Evolutionary conservation across 495 filamentous ascomycete species (phyloP).

Genomic region (Bryoglossum gracile): DNA sequence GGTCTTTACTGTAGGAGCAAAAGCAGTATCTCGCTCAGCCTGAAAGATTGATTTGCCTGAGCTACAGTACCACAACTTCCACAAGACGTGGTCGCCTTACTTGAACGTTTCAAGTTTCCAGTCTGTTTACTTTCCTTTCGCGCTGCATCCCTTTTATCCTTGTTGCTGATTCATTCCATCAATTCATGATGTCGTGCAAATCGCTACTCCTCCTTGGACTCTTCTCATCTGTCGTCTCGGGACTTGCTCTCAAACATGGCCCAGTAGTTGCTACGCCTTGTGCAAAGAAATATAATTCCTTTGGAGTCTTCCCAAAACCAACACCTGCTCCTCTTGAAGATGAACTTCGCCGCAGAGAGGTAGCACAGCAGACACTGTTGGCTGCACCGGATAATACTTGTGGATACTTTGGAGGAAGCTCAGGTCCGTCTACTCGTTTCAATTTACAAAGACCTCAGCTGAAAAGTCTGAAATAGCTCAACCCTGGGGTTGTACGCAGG

Average conservation of each 20-base stretch:
- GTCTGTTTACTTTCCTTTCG: neutral
- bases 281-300: neutral
- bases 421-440: conserved; percentile 15
- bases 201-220: neutral
- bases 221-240: neutral
- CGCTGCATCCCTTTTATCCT: neutral
- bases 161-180: neutral
- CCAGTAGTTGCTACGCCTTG: neutral
- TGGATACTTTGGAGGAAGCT: conserved; percentile 35
- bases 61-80: too few species aligned
- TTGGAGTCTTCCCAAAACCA: conserved; percentile 23
- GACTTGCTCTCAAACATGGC: neutral
- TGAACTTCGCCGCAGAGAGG: conserved; percentile 29
- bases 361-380: conserved; percentile 23
- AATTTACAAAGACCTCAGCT: neutral
- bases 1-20: too few species aligned
- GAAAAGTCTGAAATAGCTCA: conserved; percentile 14
- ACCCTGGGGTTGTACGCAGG: conserved; percentile 12
- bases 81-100: too few species aligned
- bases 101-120: too few species aligned
- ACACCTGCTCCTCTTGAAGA: conserved; percentile 24
- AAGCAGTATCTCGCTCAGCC: too few species aligned
- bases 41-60: too few species aligned
- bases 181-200: neutral
- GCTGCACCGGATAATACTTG: conserved; percentile 42